A percentile compares a stretch with the other conserved stretches of the same genome.
phyloP scores from a whole-genome alignment of 148 eudicot species.

The Cornus suecica region DNA sequence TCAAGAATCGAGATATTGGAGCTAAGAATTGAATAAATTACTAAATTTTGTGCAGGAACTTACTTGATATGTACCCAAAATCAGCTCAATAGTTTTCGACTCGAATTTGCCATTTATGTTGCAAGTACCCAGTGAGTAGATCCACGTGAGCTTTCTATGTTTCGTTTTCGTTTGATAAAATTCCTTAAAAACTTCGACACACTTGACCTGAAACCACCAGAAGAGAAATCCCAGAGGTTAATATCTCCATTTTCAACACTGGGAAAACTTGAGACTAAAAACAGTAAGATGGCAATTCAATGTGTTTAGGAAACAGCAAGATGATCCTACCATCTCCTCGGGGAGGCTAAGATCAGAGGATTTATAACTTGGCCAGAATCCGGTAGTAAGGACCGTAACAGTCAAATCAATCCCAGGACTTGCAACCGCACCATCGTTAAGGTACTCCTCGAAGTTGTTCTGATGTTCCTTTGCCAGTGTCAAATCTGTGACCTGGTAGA shows the following conservation, averaged over 20 bases:
- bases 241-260: neutral
- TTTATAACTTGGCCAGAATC: slow-evolving; percentile 51
- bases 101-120: slow-evolving; percentile 41
- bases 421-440: slow-evolving; percentile 9
- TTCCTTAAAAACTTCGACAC: slow-evolving; percentile 43
- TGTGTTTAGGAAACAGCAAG: neutral
- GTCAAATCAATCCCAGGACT: slow-evolving; percentile 42
- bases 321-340: slow-evolving; percentile 36
- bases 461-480: slow-evolving; percentile 41
- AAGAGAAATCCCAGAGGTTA: neutral
- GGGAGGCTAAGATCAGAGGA: slow-evolving; percentile 46
- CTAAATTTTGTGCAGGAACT: neutral
- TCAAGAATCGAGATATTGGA: neutral
- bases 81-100: slow-evolving; percentile 36
- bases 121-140: slow-evolving; percentile 47
- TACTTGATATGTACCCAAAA: slow-evolving; percentile 45
- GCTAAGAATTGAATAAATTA: no score
- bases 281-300: neutral
- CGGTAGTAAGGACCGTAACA: slow-evolving; percentile 48
- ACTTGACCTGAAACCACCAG: slow-evolving; percentile 29
- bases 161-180: slow-evolving; percentile 40
- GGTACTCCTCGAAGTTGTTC: slow-evolving; percentile 33
- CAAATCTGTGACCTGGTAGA: slow-evolving; percentile 40
- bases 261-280: neutral
- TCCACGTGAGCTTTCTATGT: slow-evolving; percentile 46